A percentile compares a stretch with the other conserved stretches of the same genome.
Evolutionary conservation across 768 basidiomycete species (phyloP).

Genomic region (Tulasnella sp.): DNA sequence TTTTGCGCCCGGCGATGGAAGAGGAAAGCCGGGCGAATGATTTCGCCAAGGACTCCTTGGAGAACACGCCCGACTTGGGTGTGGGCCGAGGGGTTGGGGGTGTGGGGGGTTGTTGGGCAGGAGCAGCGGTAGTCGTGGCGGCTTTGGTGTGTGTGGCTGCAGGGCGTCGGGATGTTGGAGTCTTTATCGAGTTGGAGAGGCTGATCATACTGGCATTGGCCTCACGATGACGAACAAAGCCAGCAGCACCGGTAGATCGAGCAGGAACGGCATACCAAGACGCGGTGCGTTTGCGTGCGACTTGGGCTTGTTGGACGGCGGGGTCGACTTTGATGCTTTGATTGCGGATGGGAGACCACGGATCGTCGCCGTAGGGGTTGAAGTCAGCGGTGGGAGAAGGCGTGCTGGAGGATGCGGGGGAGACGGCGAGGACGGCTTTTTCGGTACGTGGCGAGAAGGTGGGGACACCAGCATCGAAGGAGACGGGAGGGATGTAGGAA

Average conservation of each 20-base stretch:
- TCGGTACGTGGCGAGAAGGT: background rate
- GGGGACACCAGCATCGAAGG: conserved; percentile 8
- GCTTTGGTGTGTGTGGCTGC: too few species aligned
- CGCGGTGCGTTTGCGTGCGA: background rate
- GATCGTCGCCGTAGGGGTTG: conserved; percentile 4
- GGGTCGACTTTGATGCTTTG: conserved; percentile 12
- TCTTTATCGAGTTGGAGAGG: too few species aligned
- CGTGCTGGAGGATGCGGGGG: background rate
- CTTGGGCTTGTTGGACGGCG: background rate
- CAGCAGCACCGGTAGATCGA: background rate
- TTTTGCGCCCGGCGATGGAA: background rate
- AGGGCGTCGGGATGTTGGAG: too few species aligned
- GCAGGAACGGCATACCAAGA: conserved; percentile 10
- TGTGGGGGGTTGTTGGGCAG: too few species aligned
- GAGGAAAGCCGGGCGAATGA: background rate
- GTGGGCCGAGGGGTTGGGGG: background rate
- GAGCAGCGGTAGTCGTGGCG: too few species aligned
- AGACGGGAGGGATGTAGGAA: conserved; percentile 5
- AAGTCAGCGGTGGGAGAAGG: background rate
- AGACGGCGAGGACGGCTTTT: background rate
- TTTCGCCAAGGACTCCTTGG: background rate
- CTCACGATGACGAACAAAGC: background rate
- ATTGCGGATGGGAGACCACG: conserved; percentile 6
- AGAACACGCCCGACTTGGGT: background rate
- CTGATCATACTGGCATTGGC: too few species aligned